These are phyloP conservation scores for Cynara cardunculus DNA, from an alignment of 129 eudicot species.

Conservation along the genomic window DNA sequence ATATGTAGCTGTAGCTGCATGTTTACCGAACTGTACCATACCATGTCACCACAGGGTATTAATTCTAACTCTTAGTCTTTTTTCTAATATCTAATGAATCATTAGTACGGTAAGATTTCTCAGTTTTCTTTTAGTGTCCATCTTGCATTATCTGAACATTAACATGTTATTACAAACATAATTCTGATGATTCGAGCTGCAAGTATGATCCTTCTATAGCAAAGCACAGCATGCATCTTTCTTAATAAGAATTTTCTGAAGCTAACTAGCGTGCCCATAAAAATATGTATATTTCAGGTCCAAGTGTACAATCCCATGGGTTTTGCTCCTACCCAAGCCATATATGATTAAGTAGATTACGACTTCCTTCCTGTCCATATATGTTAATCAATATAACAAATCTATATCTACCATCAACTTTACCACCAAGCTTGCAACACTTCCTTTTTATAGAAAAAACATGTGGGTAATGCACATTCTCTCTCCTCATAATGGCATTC, in stretches of 20 bases:
- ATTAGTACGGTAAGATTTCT: neutral
- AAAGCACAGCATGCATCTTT: neutral
- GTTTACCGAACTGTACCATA: conserved; percentile 80
- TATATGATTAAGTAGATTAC: too few relatives aligned
- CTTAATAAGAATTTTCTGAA: neutral
- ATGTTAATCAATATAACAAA: neutral
- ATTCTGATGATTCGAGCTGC: neutral
- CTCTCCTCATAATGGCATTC: neutral
- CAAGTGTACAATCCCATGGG: neutral
- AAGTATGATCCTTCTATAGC: neutral
- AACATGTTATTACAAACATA: neutral
- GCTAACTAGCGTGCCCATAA: neutral
- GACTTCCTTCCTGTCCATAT: neutral
- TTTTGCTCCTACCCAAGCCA: neutral
- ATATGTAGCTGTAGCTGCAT: conserved; percentile 88
- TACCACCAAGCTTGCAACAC: neutral
- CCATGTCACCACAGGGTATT: neutral
- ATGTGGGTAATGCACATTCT: neutral
- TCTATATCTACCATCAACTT: neutral
- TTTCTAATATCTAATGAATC: neutral
- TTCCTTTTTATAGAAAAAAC: neutral
- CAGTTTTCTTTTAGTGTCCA: neutral
- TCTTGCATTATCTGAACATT: neutral
- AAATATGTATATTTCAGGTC: neutral
- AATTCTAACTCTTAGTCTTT: neutral